Evolutionary conservation across 129 eudicot genomes (phyloP), one percentile per base, ranked within the genome.

Genomic region (Flaveria sonorensis): DNA sequence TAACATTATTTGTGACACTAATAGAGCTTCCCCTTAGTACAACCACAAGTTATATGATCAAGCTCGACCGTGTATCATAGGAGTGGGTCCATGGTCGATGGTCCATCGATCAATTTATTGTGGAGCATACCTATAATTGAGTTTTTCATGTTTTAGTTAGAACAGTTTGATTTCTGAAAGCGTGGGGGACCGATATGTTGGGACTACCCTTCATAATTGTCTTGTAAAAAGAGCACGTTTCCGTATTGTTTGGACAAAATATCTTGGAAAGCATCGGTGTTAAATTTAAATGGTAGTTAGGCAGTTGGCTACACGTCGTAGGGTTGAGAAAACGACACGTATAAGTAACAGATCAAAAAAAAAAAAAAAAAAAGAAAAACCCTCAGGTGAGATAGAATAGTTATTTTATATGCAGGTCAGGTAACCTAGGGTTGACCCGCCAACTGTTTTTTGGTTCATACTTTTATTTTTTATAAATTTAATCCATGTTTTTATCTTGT

Each of bases 111-210:
- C 15, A 9, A 20, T 3, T 10, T 57, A 57, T 20, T 57, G 21
- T 56, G 12, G 32, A 56, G 30, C 0, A 28, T 56, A 7, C 26
- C 63, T 56, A 56, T 56, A 56, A 57, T 45, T 45, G 48, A 45
- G 13, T 8, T 45, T 45, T 45, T 45, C 48, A 2, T 8, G 48
- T 45, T 45, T 45, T 45, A 45, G 48, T 11, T 45, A 45, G 12
- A 45, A 45, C 48, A 6, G 3, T 45, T 8, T 45, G 48, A 10
- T 45, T 32, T 32, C 7, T 32, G 39, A 32, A 32, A 32, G 48
- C 2, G 14, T 8, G 61, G 64, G 64, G 64, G 64, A 57, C 64
- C 32, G 64, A 57, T 48, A 48, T 48, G 53, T 48, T 48, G 53
- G 12, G 16, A 57, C 64, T 20, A 3, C 26, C 63, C 12, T 56